Evolutionary conservation across 345 rosid species (phyloP), one percentile per base, ranked within the genome.

Genomic region (Dimocarpus longan): DNA sequence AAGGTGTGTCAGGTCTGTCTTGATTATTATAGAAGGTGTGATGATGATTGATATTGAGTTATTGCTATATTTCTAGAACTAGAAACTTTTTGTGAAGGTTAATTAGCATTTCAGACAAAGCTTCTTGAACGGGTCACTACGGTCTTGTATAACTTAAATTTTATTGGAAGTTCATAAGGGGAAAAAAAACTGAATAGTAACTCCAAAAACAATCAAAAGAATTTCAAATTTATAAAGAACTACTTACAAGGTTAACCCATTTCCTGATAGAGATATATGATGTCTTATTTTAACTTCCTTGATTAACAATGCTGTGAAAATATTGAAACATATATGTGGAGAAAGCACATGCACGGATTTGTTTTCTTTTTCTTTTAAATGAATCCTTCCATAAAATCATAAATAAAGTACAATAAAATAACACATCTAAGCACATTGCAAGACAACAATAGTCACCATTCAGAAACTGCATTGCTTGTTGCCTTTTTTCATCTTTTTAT

Each of bases 51-150:
- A 56, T 22, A 59, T 39, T 22, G 68, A 42, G 16, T 13, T 67
- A 46, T 43, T 18, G n/a, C 46, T 39, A 67, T 2, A 12, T 15
- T 21, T 22, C 21, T 13, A 43, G 19, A 8, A 44, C 40, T 12
- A 43, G 19, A 8, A 44, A 22, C 59, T 28, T 18, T 9, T 18
- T 54, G 13, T 40, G 56, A 67, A 66, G 8, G 12, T 21, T n/a
- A 54, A 56, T 68, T 5, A 68, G 66, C 64, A 37, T 66, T 60
- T 15, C 64, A 7, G 10, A 22, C 54, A 40, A 54, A 39, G 37
- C 78, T 75, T 64, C 32, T 64, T 39, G 24, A 54, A 50, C 52
- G 28, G 78, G 37, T 46, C 26, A 65, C 19, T 10, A 39, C 70
- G 1, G 26, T 22, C 50, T 46, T 28, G 60, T 1, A 8, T n/a